These are phyloP conservation scores for Coccinonectria pachysandricola DNA, from an alignment of 2,329 filamentous ascomycete genomes.

Conservation along the genomic window DNA sequence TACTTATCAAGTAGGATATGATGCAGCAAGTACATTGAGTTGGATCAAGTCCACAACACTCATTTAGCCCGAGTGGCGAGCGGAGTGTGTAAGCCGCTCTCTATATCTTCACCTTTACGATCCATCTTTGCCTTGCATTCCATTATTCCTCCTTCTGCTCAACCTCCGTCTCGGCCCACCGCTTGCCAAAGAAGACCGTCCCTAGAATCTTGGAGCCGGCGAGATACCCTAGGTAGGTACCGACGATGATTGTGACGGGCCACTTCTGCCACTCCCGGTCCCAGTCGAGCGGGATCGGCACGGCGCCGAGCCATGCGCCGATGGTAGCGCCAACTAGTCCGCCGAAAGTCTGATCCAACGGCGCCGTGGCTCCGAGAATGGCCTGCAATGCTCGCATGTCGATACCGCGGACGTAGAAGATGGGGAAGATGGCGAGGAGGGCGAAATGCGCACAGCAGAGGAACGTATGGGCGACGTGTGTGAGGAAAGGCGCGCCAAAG, in stretches of 20 bases:
- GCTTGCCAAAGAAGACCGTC: constrained; percentile 36
- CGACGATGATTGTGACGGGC: constrained; percentile 83
- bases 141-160: constrained; percentile 20
- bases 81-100: too few relatives aligned
- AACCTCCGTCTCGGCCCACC: constrained; percentile 20
- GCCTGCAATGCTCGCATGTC: constrained; percentile 61
- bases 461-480: constrained; percentile 66
- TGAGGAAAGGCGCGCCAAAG: constrained; percentile 83
- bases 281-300: constrained; percentile 95
- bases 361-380: constrained; percentile 55
- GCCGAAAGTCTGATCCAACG: constrained; percentile 78
- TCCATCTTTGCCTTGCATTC: too few relatives aligned
- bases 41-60: too few relatives aligned
- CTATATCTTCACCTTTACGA: too few relatives aligned
- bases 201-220: constrained; percentile 57
- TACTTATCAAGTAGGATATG: too few relatives aligned
- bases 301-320: constrained; percentile 85
- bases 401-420: constrained; percentile 80
- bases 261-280: constrained; percentile 99
- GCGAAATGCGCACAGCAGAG: constrained; percentile 75
- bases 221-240: constrained; percentile 69
- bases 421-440: constrained; percentile 64
- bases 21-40: too few relatives aligned
- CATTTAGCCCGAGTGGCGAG: too few relatives aligned
- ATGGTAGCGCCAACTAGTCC: constrained; percentile 66